Evolutionary conservation across 768 basidiomycete species (phyloP).

Genomic region (Glaciozyma antarctica): DNA sequence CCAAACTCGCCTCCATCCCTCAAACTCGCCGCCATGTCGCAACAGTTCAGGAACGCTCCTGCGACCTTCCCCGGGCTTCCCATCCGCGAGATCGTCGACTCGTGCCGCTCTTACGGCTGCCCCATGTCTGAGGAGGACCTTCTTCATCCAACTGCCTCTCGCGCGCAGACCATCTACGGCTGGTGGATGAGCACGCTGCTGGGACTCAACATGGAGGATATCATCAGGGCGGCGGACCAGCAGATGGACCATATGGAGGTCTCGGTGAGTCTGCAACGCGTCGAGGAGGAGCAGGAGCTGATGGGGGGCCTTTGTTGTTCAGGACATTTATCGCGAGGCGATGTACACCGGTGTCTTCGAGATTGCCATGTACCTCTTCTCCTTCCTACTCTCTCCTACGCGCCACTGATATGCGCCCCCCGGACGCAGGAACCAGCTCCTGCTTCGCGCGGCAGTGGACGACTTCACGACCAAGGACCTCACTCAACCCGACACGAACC

Average conservation of each 20-base stretch:
- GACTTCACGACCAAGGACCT: slow-evolving; percentile 34
- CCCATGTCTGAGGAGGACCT: slow-evolving; percentile 22
- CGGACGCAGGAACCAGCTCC: slow-evolving; percentile 30
- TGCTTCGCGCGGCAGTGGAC: slow-evolving; percentile 23
- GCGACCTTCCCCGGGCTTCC: too few relatives aligned
- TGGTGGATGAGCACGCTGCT: slow-evolving; percentile 30
- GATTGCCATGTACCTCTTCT: slow-evolving; percentile 21
- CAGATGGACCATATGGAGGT: slow-evolving; percentile 32
- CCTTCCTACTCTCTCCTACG: neutral
- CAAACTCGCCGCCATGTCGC: too few relatives aligned
- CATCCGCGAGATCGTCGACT: too few relatives aligned
- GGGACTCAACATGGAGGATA: slow-evolving; percentile 27
- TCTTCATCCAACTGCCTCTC: slow-evolving; percentile 20
- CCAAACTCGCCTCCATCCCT: too few relatives aligned
- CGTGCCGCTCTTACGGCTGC: too few relatives aligned
- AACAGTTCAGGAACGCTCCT: too few relatives aligned
- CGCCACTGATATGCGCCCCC: neutral
- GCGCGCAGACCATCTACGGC: slow-evolving; percentile 29
- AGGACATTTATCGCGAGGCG: slow-evolving; percentile 32
- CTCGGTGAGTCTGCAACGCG: slow-evolving; percentile 9
- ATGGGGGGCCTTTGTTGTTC: neutral
- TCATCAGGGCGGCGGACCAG: slow-evolving; percentile 26
- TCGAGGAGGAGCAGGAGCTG: neutral
- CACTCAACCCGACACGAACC: slow-evolving; percentile 23
- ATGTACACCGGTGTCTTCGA: slow-evolving; percentile 31